Percentiles rank a stretch among this genome's conserved stretches.
Evolutionary conservation across 768 basidiomycete species (phyloP).

Genomic region (Panellus pusillus): DNA sequence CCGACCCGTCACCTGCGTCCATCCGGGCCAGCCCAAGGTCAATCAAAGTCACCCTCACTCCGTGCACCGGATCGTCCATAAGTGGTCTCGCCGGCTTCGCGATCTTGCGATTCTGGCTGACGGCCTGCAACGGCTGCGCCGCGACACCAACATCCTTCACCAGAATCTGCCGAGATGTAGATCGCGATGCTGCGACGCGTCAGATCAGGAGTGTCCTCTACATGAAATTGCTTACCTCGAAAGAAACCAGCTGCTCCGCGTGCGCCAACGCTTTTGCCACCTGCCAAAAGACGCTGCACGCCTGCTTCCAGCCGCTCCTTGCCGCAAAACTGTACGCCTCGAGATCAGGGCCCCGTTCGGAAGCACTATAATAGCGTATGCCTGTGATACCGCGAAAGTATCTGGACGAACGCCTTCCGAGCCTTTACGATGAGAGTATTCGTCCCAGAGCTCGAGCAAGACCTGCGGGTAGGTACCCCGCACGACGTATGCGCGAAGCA

Average conservation of each 20-base stretch:
- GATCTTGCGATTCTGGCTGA: conserved; percentile 35
- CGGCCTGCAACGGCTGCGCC: conserved; percentile 31
- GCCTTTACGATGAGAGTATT: conserved; percentile 70
- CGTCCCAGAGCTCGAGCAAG: conserved; percentile 85
- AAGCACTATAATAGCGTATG: conserved; percentile 88
- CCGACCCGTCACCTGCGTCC: conserved; percentile 52
- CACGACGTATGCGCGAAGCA: conserved; percentile 84
- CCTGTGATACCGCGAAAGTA: conserved; percentile 70
- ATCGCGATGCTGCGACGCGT: conserved; percentile 79
- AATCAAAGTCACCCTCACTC: conserved; percentile 82
- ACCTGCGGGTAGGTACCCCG: conserved; percentile 79
- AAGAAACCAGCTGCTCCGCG: conserved; percentile 78
- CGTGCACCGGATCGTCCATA: conserved; percentile 70
- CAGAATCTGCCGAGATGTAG: conserved; percentile 97
- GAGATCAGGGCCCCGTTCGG: conserved; percentile 90
- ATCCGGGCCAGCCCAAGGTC: conserved; percentile 93
- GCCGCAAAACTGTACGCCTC: conserved; percentile 76
- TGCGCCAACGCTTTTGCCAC: conserved; percentile 72
- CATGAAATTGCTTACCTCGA: conserved; percentile 65
- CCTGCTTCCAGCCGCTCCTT: conserved; percentile 80
- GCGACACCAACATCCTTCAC: conserved; percentile 50
- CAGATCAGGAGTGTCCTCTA: neutral
- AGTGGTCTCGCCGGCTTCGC: conserved; percentile 22
- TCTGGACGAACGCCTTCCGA: conserved; percentile 91
- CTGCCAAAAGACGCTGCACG: conserved; percentile 90